A percentile compares a stretch with the other conserved stretches of the same genome.
Conservation (phyloP, 768 basidiomycete species). For the Rhizopogon rudus region DNA sequence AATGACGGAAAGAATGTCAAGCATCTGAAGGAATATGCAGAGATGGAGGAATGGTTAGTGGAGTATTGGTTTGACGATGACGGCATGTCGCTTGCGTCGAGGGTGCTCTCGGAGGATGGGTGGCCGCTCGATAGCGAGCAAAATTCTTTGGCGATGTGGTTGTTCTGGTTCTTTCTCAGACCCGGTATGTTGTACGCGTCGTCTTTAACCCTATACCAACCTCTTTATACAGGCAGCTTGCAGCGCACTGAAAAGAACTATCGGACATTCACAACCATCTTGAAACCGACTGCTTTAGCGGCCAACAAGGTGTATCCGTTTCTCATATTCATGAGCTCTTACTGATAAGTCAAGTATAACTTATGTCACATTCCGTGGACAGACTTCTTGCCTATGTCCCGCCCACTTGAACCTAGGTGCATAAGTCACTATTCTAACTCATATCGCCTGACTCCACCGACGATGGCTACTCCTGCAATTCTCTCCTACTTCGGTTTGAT, state of each 20-base stretch:
- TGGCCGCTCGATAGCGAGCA: conserved; percentile 57
- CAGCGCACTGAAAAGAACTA: conserved; percentile 32
- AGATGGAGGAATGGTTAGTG: conserved; percentile 57
- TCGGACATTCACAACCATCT: conserved; percentile 41
- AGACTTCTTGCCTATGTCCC: conserved; percentile 41
- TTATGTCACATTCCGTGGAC: conserved; percentile 55
- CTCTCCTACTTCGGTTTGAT: conserved; percentile 61
- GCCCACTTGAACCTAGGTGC: conserved; percentile 9
- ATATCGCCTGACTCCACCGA: conserved; percentile 48
- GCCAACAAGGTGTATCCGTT: conserved; percentile 50
- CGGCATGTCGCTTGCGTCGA: conserved; percentile 50
- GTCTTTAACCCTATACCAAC: background rate
- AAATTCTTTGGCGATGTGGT: conserved; percentile 67
- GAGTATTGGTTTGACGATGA: conserved; percentile 60
- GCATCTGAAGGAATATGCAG: conserved; percentile 68
- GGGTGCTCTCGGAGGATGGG: conserved; percentile 33
- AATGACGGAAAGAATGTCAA: conserved; percentile 68
- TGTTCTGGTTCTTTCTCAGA: conserved; percentile 68
- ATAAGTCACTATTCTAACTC: conserved; percentile 39
- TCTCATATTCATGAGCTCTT: conserved; percentile 3
- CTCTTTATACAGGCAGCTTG: conserved; percentile 42
- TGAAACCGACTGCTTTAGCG: conserved; percentile 62
- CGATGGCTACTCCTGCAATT: conserved; percentile 67
- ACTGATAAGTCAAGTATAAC: conserved; percentile 45
- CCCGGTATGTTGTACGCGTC: conserved; percentile 40